phyloP scores from a whole-genome alignment of 2,329 filamentous ascomycete genomes.

The Zymoseptoria tritici region DNA sequence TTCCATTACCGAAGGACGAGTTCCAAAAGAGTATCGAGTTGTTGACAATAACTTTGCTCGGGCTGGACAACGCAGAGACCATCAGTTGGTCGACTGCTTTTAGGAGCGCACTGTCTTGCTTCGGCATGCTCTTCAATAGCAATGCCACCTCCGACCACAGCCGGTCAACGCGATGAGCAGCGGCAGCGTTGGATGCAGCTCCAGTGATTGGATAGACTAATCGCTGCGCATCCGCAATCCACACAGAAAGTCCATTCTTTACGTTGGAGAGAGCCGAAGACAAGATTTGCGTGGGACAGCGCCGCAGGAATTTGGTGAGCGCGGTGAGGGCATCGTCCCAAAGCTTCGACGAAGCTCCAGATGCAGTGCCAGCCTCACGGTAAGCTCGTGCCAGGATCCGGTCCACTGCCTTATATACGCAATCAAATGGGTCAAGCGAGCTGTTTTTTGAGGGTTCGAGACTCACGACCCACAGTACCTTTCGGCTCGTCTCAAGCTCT shows the following conservation, averaged over 20 bases:
- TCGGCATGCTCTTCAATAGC: constrained; percentile 48
- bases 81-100: constrained; percentile 47
- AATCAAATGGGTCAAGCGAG: constrained; percentile 54
- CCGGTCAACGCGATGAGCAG: constrained; percentile 24
- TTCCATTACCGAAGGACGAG: constrained; percentile 53
- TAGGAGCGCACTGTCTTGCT: constrained; percentile 52
- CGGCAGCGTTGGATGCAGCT: neutral
- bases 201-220: constrained; percentile 7
- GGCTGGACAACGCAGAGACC: constrained; percentile 47
- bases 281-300: constrained; percentile 42
- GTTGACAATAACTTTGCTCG: constrained; percentile 44
- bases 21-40: constrained; percentile 61
- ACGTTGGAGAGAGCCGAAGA: constrained; percentile 51
- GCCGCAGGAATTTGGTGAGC: constrained; percentile 26
- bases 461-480: constrained; percentile 58
- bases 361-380: constrained; percentile 8
- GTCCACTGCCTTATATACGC: constrained; percentile 56
- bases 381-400: constrained; percentile 52
- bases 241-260: constrained; percentile 55
- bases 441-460: constrained; percentile 31
- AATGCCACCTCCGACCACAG: constrained; percentile 43
- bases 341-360: neutral
- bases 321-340: constrained; percentile 8
- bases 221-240: constrained; percentile 52
- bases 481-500: constrained; percentile 57